These are phyloP conservation scores for Russula griseocarnosa DNA, from an alignment of 768 basidiomycete species.

Conservation along the genomic window DNA sequence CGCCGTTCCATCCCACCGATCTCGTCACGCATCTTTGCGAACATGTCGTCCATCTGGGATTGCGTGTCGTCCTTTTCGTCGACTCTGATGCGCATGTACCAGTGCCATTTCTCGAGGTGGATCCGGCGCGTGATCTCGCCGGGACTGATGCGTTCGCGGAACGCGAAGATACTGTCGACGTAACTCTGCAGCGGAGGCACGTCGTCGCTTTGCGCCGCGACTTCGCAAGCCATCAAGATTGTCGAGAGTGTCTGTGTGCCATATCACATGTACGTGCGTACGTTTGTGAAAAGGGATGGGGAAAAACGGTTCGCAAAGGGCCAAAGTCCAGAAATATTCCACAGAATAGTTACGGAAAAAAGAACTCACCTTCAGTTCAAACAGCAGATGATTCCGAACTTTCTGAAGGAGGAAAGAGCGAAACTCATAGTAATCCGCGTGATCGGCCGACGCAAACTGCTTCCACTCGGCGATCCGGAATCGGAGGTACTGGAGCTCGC, in stretches of 20 bases:
- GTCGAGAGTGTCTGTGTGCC: slow-evolving; percentile 21
- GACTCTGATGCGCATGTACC: slow-evolving; percentile 3
- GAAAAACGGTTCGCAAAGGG: neutral
- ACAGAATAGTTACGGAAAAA: neutral
- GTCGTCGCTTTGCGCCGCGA: slow-evolving; percentile 20
- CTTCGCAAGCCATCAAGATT: slow-evolving; percentile 26
- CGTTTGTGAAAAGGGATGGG: neutral
- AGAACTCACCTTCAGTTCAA: slow-evolving; percentile 26
- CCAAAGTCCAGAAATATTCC: neutral
- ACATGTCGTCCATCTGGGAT: slow-evolving; percentile 23
- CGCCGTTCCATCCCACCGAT: slow-evolving; percentile 17
- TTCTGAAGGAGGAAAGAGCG: slow-evolving; percentile 24
- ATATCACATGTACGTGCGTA: neutral
- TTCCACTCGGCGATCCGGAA: slow-evolving; percentile 29
- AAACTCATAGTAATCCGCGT: slow-evolving; percentile 24
- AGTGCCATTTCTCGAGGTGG: slow-evolving; percentile 24
- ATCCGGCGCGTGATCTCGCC: slow-evolving; percentile 25
- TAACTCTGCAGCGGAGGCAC: slow-evolving; percentile 14
- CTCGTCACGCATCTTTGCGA: slow-evolving; percentile 23
- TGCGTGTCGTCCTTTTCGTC: neutral
- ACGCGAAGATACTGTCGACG: slow-evolving; percentile 13
- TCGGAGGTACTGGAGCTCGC: slow-evolving; percentile 27
- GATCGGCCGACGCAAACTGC: slow-evolving; percentile 20
- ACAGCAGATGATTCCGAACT: slow-evolving; percentile 20
- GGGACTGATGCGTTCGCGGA: slow-evolving; percentile 25